phyloP scores from a whole-genome alignment of 805 yeast genomes.

The Ogataea trehaloabstinens region DNA sequence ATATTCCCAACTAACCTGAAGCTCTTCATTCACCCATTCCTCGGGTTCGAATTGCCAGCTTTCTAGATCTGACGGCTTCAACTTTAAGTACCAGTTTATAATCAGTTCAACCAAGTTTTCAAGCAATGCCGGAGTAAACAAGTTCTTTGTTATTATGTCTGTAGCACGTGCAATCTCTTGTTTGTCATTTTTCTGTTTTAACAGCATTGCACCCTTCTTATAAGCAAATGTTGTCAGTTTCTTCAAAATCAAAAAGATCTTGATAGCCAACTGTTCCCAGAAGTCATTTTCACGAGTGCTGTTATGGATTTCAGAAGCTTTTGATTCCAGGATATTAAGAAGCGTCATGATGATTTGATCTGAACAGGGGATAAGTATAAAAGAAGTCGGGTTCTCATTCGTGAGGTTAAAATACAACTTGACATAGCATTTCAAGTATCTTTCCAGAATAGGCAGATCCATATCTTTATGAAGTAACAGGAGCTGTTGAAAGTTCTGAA shows the following conservation, averaged over 20 bases:
- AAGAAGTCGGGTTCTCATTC: constrained; percentile 62
- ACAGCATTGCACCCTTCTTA: constrained; percentile 62
- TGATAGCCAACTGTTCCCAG: constrained; percentile 74
- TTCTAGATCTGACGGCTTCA: constrained; percentile 75
- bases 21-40: constrained; percentile 86
- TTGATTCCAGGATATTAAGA: constrained; percentile 57
- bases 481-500: constrained; percentile 59
- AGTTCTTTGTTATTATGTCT: constrained; percentile 45
- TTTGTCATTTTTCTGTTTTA: constrained; percentile 64
- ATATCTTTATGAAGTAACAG: constrained; percentile 51
- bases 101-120: constrained; percentile 62
- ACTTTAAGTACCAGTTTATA: constrained; percentile 68
- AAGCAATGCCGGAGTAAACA: constrained; percentile 58
- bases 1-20: constrained; percentile 74
- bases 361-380: constrained; percentile 65
- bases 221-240: constrained; percentile 58
- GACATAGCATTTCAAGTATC: constrained; percentile 70
- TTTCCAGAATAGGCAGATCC: constrained; percentile 53
- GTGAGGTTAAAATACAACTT: constrained; percentile 67
- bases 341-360: constrained; percentile 59
- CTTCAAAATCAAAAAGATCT: constrained; percentile 63
- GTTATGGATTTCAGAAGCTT: constrained; percentile 63
- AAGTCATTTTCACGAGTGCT: constrained; percentile 57
- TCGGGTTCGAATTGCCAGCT: constrained; percentile 86
- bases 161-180: constrained; percentile 61